These are phyloP conservation scores for Phytophthora europaea DNA, from an alignment of 352 stramenopile genomes.

Conservation along the genomic window DNA sequence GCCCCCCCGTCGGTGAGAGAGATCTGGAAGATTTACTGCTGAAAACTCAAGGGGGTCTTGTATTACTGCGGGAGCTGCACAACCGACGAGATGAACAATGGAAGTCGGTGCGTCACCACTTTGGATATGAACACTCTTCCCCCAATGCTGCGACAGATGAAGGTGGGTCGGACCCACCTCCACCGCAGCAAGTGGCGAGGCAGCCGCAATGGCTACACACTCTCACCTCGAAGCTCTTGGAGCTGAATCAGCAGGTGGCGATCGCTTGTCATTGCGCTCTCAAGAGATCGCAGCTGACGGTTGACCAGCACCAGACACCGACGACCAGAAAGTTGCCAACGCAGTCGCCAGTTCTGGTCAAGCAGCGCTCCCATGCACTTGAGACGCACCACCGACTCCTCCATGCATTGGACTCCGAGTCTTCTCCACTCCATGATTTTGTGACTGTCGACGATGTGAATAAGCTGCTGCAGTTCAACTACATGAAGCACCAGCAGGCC, in stretches of 20 bases:
- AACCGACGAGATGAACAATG: slow-evolving; percentile 46
- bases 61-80: slow-evolving; percentile 61
- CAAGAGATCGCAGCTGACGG: slow-evolving; percentile 12
- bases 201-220: slow-evolving; percentile 22
- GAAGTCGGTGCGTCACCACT: slow-evolving; percentile 40
- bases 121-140: slow-evolving; percentile 38
- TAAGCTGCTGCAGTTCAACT: slow-evolving; percentile 42
- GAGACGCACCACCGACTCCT: slow-evolving; percentile 39
- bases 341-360: slow-evolving; percentile 23
- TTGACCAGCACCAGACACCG: not conserved
- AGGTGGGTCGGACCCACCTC: not conserved
- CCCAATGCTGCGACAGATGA: not conserved
- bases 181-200: not conserved
- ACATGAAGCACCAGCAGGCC: slow-evolving; percentile 31
- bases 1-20: slow-evolving; percentile 12
- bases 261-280: slow-evolving; percentile 23
- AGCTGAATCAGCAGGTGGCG: slow-evolving; percentile 24
- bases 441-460: slow-evolving; percentile 41
- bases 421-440: not conserved
- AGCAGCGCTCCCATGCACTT: slow-evolving; percentile 24
- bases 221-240: slow-evolving; percentile 24
- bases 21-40: slow-evolving; percentile 60
- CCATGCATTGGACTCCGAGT: slow-evolving; percentile 7
- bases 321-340: not conserved
- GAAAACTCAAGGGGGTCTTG: slow-evolving; percentile 59